phyloP scores from a whole-genome alignment of 2,329 filamentous ascomycete species.

The Trichoderma asperellum region DNA sequence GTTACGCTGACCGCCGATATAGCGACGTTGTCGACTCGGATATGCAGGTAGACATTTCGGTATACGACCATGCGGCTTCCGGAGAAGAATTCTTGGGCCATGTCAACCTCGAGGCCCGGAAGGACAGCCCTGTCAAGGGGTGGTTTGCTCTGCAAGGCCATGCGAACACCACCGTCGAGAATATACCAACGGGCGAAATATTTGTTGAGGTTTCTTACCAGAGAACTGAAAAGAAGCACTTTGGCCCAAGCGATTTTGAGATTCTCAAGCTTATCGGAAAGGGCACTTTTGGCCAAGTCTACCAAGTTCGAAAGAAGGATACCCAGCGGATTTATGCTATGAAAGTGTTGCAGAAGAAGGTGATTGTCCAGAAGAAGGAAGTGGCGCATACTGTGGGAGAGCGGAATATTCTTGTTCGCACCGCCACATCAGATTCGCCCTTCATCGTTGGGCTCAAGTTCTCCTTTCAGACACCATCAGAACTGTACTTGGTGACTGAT shows the following conservation, averaged over 20 bases:
- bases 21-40: constrained; percentile 94
- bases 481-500: constrained; percentile 97
- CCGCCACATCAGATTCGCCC: constrained; percentile 91
- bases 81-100: constrained; percentile 92
- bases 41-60: constrained; percentile 87
- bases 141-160: constrained; percentile 86
- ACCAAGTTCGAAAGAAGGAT: constrained; percentile 97
- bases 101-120: constrained; percentile 74
- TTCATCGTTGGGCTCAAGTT: constrained; percentile 99
- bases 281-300: constrained; percentile 97
- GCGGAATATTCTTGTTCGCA: constrained; percentile 94
- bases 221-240: constrained; percentile 84
- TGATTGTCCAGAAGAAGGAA: constrained; percentile 99
- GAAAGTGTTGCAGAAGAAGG: constrained; percentile 99
- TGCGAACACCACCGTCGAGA: constrained; percentile 70
- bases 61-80: constrained; percentile 81
- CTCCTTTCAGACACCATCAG: constrained; percentile 95
- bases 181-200: constrained; percentile 83
- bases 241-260: constrained; percentile 93
- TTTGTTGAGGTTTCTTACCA: constrained; percentile 86
- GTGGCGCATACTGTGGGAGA: constrained; percentile 96
- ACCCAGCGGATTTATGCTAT: constrained; percentile 96
- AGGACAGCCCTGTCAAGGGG: constrained; percentile 70
- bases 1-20: background rate
- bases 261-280: constrained; percentile 97